Conservation (phyloP, 768 basidiomycete genomes). For the Rhodosporidiobolus odoratus region DNA sequence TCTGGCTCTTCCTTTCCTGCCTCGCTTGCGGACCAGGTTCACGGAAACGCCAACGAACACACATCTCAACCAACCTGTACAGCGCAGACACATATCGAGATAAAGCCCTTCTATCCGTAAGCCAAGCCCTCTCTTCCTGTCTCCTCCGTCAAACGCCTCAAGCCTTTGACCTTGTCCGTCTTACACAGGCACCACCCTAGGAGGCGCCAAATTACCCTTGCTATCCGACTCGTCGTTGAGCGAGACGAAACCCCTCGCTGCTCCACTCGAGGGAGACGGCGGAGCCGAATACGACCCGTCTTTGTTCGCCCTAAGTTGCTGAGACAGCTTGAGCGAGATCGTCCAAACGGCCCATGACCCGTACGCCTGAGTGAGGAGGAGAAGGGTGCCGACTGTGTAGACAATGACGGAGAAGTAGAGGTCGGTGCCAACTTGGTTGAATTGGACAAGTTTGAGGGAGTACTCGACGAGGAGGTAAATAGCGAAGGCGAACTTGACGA, state of each 20-base stretch:
- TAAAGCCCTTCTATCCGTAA: too few species aligned
- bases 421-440: conserved; percentile 6
- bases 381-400: not conserved
- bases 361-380: not conserved
- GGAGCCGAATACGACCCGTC: not conserved
- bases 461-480: conserved; percentile 4
- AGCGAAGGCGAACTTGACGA: not conserved
- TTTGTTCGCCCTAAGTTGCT: not conserved
- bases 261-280: not conserved
- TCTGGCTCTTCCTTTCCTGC: too few species aligned
- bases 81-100: too few species aligned
- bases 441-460: conserved; percentile 20
- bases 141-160: too few species aligned
- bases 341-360: conserved; percentile 7
- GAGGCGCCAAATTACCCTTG: too few species aligned
- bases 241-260: not conserved
- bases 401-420: conserved; percentile 27
- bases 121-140: too few species aligned
- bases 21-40: too few species aligned
- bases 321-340: conserved; percentile 1
- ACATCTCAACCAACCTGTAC: too few species aligned
- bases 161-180: too few species aligned
- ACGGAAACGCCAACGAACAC: too few species aligned
- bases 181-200: too few species aligned
- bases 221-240: not conserved